Percentiles rank a stretch among this genome's conserved stretches.
phyloP scores from a whole-genome alignment of 2,329 filamentous ascomycete species.

The Alternaria gaisen region DNA sequence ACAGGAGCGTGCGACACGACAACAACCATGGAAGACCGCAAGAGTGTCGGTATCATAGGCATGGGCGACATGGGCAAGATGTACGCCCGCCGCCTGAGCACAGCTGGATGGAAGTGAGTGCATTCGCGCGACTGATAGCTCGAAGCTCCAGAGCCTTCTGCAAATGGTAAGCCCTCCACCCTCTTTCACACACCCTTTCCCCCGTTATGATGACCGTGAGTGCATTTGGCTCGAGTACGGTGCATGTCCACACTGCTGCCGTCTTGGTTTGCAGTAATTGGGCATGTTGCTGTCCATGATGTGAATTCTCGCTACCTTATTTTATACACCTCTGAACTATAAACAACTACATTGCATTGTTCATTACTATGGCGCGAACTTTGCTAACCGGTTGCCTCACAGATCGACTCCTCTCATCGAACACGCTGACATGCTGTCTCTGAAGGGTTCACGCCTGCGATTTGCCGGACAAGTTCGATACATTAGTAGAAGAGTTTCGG shows the following conservation, averaged over 20 bases:
- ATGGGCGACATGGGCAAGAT: constrained; percentile 99
- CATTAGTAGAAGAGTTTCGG: constrained; percentile 80
- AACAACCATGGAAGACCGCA: constrained; percentile 65
- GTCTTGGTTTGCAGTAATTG: constrained; percentile 74
- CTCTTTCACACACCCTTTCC: constrained; percentile 16
- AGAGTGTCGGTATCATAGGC: constrained; percentile 91
- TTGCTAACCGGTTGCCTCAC: constrained; percentile 48
- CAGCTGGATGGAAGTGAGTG: constrained; percentile 94
- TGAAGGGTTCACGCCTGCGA: constrained; percentile 94
- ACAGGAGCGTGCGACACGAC: constrained; percentile 33
- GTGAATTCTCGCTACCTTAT: constrained; percentile 99
- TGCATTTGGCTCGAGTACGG: constrained; percentile 99
- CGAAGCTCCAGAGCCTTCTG: constrained; percentile 13
- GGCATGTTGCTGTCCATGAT: constrained; percentile 85
- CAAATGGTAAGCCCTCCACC: constrained; percentile 38
- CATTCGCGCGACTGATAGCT: constrained; percentile 29
- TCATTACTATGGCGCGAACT: constrained; percentile 27
- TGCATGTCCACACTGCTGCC: constrained; percentile 69
- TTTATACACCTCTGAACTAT: constrained; percentile 81
- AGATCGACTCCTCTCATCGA: constrained; percentile 23
- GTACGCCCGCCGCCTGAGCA: constrained; percentile 89
- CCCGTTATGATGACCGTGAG: constrained; percentile 95
- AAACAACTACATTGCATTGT: constrained; percentile 28
- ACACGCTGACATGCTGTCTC: constrained; percentile 34
- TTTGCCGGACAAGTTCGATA: constrained; percentile 85